These are phyloP conservation scores for Fusarium duplospermum DNA, from an alignment of 2,329 filamentous ascomycete species.

Conservation along the genomic window DNA sequence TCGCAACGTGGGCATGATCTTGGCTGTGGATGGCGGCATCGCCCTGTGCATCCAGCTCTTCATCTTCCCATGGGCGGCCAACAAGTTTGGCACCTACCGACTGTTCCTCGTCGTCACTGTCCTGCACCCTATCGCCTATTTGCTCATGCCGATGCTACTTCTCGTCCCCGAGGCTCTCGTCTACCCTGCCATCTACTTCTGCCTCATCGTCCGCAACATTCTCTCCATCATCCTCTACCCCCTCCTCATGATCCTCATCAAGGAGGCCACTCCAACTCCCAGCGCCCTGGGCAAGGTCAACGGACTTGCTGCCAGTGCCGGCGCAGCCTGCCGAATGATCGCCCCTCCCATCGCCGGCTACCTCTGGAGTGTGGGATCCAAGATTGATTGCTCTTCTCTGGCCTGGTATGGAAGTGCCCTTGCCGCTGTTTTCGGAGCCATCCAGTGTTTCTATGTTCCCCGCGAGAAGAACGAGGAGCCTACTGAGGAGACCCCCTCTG, in stretches of 20 bases:
- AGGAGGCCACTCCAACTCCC: slow-evolving; percentile 70
- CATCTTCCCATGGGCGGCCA: slow-evolving; percentile 70
- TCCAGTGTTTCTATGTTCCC: slow-evolving; percentile 70
- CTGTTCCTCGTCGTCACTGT: slow-evolving; percentile 69
- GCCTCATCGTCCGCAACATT: slow-evolving; percentile 68
- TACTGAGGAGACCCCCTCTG: slow-evolving; percentile 46
- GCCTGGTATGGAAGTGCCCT: slow-evolving; percentile 73
- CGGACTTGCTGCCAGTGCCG: slow-evolving; percentile 73
- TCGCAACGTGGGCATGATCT: slow-evolving; percentile 70
- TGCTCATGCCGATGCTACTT: slow-evolving; percentile 69
- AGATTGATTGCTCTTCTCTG: slow-evolving; percentile 68
- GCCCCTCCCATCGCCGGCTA: slow-evolving; percentile 74
- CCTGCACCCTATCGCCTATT: slow-evolving; percentile 71
- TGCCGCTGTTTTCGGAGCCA: slow-evolving; percentile 66
- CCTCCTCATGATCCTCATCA: slow-evolving; percentile 74
- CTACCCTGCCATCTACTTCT: slow-evolving; percentile 68
- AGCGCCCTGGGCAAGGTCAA: slow-evolving; percentile 73
- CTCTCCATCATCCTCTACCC: slow-evolving; percentile 74
- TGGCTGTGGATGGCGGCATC: slow-evolving; percentile 69
- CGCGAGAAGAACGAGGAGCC: slow-evolving; percentile 43
- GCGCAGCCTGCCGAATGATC: slow-evolving; percentile 74
- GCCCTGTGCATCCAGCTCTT: slow-evolving; percentile 70
- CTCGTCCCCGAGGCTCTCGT: slow-evolving; percentile 64
- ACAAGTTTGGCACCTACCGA: slow-evolving; percentile 67
- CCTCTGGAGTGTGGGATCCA: slow-evolving; percentile 70